Evolutionary conservation across 176 grass and related monocot species (phyloP), one percentile per base, ranked within the genome.

Genomic region (Eragrostis curvula): DNA sequence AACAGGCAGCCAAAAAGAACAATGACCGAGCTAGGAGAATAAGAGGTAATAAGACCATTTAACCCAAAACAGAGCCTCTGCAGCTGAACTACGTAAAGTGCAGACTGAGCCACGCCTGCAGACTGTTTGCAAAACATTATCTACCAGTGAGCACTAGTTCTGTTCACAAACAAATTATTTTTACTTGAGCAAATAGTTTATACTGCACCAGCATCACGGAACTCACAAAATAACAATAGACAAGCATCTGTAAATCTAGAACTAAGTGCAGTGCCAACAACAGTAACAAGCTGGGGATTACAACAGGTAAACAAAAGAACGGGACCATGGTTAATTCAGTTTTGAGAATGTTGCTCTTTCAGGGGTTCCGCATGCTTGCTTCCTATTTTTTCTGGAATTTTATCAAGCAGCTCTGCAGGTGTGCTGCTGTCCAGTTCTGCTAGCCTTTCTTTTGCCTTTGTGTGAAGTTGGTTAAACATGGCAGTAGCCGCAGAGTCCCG

Each of bases 401-500:
- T 43, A 17, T 67, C 20, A 3, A 3, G 28, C 15, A 69, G 50
- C 10, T 18, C 20, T n/a, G n/a, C 64, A 29, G 53, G n/a, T 11
- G 66, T 14, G 11, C 8, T 64, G 24, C 56, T 60, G 20, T 9
- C 23, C 15, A 46, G 73, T 18, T 66, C 60, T 43, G 36, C 71
- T 55, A 67, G 5, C 12, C 51, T 74, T 66, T 80, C 75, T 14
- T 32, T 36, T n/a, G 73, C 68, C 62, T 85, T 85, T 18, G 25
- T 30, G 25, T 71, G 68, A 68, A 92, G 73, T 48, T 79, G 57
- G 3, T 28, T 21, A 9, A 92, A n/a, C 83, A 88, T 65, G 12
- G 75, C 51, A 23, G 51, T 27, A 46, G 90, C 90, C 46, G 90
- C 86, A 36, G n/a, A n/a, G n/a, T n/a, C n/a, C n/a, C n/a, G n/a